Percentiles rank a stretch among this genome's conserved stretches.
Evolutionary conservation across 2,329 filamentous ascomycete species (phyloP).

Genomic region (Dothistroma pini): DNA sequence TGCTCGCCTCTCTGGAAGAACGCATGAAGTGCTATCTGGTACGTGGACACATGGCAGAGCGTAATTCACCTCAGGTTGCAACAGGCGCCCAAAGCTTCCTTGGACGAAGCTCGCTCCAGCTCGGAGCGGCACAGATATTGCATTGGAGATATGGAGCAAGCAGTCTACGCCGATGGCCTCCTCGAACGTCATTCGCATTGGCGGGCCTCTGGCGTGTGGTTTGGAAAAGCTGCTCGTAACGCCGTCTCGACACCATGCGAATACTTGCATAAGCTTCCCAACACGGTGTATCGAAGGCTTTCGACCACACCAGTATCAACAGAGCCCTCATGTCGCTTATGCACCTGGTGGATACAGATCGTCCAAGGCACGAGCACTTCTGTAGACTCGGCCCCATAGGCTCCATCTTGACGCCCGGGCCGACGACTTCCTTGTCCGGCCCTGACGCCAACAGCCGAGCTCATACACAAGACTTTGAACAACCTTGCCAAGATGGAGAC

Average conservation of each 20-base stretch:
- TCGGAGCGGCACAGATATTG: not conserved
- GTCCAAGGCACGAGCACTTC: constrained; percentile 4
- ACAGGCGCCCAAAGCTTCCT: not conserved
- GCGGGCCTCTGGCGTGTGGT: not conserved
- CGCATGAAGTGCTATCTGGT: not conserved
- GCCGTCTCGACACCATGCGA: not conserved
- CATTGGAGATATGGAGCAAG: not conserved
- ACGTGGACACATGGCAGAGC: not conserved
- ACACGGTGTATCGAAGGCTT: not conserved
- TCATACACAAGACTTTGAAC: constrained; percentile 2
- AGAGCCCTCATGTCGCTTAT: constrained; percentile 7
- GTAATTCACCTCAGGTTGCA: not conserved
- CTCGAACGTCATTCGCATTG: too few species aligned
- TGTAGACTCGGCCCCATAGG: constrained; percentile 7
- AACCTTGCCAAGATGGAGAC: not conserved
- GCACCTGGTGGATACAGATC: constrained; percentile 1
- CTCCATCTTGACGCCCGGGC: constrained; percentile 4
- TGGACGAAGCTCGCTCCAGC: constrained; percentile 6
- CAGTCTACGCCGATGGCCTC: not conserved
- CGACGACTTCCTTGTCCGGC: not conserved
- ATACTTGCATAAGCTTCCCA: not conserved
- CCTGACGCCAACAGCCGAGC: constrained; percentile 1
- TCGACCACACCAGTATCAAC: not conserved
- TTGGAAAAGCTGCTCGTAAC: not conserved
- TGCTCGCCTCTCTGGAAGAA: not conserved